Conservation (phyloP, 2,329 filamentous ascomycete species). For the Bipolaris gigantea region DNA sequence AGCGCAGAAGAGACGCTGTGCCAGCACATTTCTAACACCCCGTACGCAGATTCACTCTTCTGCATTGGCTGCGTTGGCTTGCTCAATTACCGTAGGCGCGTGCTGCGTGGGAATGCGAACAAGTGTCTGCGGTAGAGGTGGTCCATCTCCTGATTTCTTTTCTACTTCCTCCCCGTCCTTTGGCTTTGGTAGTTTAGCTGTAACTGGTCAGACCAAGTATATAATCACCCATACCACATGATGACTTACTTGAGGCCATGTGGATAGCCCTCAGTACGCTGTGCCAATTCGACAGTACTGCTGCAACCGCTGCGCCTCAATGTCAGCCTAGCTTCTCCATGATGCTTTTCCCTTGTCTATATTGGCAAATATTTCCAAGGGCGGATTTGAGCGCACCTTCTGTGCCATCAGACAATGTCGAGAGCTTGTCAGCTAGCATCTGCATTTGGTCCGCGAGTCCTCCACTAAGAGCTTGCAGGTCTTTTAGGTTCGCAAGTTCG, state of each 20-base stretch:
- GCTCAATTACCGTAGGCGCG: constrained; percentile 42
- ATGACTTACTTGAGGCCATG: constrained; percentile 75
- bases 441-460: constrained; percentile 82
- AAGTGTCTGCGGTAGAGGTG: constrained; percentile 75
- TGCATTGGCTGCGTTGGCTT: constrained; percentile 34
- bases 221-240: constrained; percentile 1
- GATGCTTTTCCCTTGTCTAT: neutral
- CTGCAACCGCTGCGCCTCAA: constrained; percentile 66
- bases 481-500: constrained; percentile 76
- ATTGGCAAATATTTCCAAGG: neutral
- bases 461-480: constrained; percentile 76
- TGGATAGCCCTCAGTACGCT: constrained; percentile 82
- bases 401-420: constrained; percentile 77
- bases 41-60: constrained; percentile 34
- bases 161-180: constrained; percentile 51
- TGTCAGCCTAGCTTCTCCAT: constrained; percentile 19
- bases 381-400: constrained; percentile 59
- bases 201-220: constrained; percentile 11
- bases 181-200: constrained; percentile 71
- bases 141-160: constrained; percentile 45
- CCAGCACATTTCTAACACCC: constrained; percentile 2
- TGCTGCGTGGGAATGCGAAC: constrained; percentile 85
- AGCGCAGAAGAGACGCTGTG: constrained; percentile 7
- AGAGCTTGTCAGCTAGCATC: constrained; percentile 74
- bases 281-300: constrained; percentile 86